Percentiles rank a stretch among this genome's conserved stretches.
phyloP scores from a whole-genome alignment of 768 basidiomycete species.

The Termitomyces titanicus region DNA sequence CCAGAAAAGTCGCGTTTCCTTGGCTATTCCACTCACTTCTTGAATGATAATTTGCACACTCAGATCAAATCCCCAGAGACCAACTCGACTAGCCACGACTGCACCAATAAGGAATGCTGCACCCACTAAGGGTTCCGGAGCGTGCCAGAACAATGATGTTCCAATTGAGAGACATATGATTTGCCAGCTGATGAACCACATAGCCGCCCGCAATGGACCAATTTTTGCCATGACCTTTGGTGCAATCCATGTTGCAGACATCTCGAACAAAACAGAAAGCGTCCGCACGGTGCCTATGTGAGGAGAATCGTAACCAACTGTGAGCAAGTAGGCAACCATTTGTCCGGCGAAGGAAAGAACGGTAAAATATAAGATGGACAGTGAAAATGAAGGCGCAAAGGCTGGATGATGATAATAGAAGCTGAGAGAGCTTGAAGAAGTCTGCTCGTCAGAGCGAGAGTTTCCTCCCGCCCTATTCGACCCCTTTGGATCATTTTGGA shows the following conservation, averaged over 20 bases:
- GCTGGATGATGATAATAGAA: slow-evolving; percentile 19
- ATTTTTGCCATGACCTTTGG: slow-evolving; percentile 19
- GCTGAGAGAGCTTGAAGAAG: slow-evolving; percentile 6
- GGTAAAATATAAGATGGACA: slow-evolving; percentile 25
- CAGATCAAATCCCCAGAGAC: slow-evolving; percentile 29
- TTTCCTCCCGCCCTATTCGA: not conserved
- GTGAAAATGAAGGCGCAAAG: slow-evolving; percentile 21
- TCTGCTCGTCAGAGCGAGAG: not conserved
- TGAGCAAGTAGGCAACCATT: slow-evolving; percentile 25
- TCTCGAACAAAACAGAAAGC: slow-evolving; percentile 20
- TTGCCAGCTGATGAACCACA: slow-evolving; percentile 28
- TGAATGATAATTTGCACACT: slow-evolving; percentile 25
- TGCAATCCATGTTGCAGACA: slow-evolving; percentile 26
- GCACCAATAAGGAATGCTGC: slow-evolving; percentile 17
- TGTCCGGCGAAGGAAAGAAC: slow-evolving; percentile 26
- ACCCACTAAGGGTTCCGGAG: slow-evolving; percentile 7
- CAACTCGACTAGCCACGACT: slow-evolving; percentile 22
- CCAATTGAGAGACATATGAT: slow-evolving; percentile 19
- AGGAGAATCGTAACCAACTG: slow-evolving; percentile 19
- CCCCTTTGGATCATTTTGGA: not conserved
- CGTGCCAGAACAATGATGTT: slow-evolving; percentile 14
- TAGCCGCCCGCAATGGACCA: slow-evolving; percentile 22
- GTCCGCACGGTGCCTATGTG: slow-evolving; percentile 20
- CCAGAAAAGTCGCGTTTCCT: not conserved
- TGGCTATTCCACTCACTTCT: slow-evolving; percentile 11